A percentile compares a stretch with the other conserved stretches of the same genome.
Evolutionary conservation across 306 rosid species (phyloP).

Genomic region (Castanea mollissima): DNA sequence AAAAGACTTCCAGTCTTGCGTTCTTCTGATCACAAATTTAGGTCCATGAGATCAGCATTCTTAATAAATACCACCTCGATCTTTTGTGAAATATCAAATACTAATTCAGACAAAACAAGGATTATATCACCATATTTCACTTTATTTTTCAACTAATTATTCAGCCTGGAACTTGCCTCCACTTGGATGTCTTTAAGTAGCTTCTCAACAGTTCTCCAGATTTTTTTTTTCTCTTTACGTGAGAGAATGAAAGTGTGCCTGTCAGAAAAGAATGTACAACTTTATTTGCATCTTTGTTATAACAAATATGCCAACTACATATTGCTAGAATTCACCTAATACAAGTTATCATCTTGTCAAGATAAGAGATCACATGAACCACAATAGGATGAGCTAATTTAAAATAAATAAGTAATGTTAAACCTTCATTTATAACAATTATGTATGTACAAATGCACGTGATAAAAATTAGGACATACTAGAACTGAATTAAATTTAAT

Average conservation of each 20-base stretch:
- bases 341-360: not conserved
- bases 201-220: conserved; percentile 91
- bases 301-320: not conserved
- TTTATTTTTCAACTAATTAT: conserved; percentile 3
- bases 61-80: not conserved
- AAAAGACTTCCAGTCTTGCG: not conserved
- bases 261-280: conserved; percentile 30
- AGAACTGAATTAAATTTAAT: not conserved
- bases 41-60: not conserved
- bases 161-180: conserved; percentile 63
- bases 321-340: not conserved
- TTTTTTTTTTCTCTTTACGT: conserved; percentile 58
- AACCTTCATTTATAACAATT: not conserved
- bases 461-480: not conserved
- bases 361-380: not conserved
- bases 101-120: conserved; percentile 2
- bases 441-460: not conserved
- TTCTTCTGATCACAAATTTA: not conserved
- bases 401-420: not conserved
- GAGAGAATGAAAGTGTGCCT: conserved; percentile 94
- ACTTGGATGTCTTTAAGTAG: conserved; percentile 94
- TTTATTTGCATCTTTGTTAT: conserved; percentile 14
- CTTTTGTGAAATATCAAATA: not conserved
- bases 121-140: conserved; percentile 5
- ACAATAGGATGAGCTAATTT: not conserved